Base-by-base conservation (phyloP, 2,329 filamentous ascomycete species). In the Pseudogymnoascus sp. region DNA sequence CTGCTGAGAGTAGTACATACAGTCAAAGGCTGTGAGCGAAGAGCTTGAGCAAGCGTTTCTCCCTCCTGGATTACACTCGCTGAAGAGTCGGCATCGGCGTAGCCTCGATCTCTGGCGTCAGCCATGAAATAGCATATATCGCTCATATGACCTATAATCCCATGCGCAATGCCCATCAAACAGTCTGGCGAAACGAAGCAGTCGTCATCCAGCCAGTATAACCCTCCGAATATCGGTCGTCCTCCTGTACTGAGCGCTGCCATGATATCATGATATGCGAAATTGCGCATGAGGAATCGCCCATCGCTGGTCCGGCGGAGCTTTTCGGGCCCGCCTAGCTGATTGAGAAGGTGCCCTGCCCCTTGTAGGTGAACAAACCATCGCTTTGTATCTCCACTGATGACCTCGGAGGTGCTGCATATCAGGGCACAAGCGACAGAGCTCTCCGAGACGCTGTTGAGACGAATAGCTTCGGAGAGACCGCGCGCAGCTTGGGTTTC, bases 241-340 rank as follows among this genome's bases (percentile, higher is more conserved):
- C 62, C 42, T 18, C 63, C 63, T 44, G 65, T 66, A 37, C 65
- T 66, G 35, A 66, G 47, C 10, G 65, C 63, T 10, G 65, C 64
- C 59, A 66, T 63, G 23, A 65, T 66, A 53, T 66, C 65, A 42
- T 66, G 65, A 62, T 66, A 66, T 12, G 65, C 65, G 37, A 66
- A 66, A 44, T 66, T 63, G 28, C 65, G 63, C 25, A 66, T 47
- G 16, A 66, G 65, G 40, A 66, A 66, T 37, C 44, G 25, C 1
- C 65, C 65, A 50, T 66, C 65, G 23, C 60, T 56, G 28, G 61
- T 62, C 35, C 40, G 53, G 18, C 61, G 59, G 2, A 66, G 63
- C 7, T 59, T 44, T 37, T 59, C 44, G 14, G 65, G 65, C 5
- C 61, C 61, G 5, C 61, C 61, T 18, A 63, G 64, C 6, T 63